Conservation (phyloP, 2,329 filamentous ascomycete genomes). For the Fusarium sp. region DNA sequence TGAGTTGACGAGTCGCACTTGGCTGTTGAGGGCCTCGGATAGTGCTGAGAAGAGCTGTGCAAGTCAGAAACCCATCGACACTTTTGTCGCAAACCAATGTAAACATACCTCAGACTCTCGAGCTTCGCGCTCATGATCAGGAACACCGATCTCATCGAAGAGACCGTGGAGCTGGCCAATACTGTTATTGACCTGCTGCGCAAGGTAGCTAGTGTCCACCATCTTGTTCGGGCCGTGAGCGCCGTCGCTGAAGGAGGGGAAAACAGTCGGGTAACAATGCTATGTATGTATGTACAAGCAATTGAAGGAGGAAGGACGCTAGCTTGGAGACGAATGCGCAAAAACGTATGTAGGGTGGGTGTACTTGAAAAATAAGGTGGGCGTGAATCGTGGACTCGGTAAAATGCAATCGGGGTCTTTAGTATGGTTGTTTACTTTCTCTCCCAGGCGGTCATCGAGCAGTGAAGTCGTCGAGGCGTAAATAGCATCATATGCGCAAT, state of each 20-base stretch:
- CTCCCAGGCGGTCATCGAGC: conserved; percentile 45
- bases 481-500: conserved; percentile 44
- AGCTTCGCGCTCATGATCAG: conserved; percentile 88
- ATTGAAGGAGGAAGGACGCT: conserved; percentile 8
- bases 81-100: not conserved
- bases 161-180: conserved; percentile 92
- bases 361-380: conserved; percentile 12
- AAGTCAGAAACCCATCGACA: conserved; percentile 16
- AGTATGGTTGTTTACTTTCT: conserved; percentile 46
- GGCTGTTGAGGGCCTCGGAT: conserved; percentile 90
- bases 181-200: conserved; percentile 94
- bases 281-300: conserved; percentile 31
- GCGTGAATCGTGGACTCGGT: conserved; percentile 33
- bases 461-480: conserved; percentile 38
- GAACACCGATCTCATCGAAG: conserved; percentile 98
- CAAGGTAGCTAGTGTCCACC: conserved; percentile 90
- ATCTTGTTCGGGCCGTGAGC: conserved; percentile 52
- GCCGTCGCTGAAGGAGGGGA: conserved; percentile 29
- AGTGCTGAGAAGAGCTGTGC: conserved; percentile 87
- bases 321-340: conserved; percentile 22
- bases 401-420: conserved; percentile 26
- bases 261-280: conserved; percentile 23
- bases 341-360: conserved; percentile 11
- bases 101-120: conserved; percentile 85
- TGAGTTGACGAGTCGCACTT: conserved; percentile 83